Evolutionary conservation across 1,284 basidiomycete species (phyloP).

Genomic region (Microbotryum violaceum): DNA sequence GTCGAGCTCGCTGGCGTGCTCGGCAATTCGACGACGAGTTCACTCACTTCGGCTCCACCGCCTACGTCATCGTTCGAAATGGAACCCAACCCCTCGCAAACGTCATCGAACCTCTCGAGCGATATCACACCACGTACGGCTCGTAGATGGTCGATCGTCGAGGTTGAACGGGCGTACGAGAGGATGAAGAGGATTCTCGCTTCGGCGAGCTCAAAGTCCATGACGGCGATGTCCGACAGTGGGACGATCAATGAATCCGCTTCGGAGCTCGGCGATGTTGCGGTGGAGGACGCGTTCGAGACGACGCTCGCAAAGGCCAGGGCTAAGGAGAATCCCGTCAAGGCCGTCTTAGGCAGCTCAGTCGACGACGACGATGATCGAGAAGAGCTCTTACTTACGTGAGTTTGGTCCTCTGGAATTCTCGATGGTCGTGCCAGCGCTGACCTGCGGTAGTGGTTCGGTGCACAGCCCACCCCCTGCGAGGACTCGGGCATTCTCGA

Average conservation of each 20-base stretch:
- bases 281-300: slow-evolving; percentile 9
- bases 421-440: too few species aligned
- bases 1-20: too few species aligned
- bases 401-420: too few species aligned
- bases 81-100: too few species aligned
- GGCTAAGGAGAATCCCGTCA: neutral
- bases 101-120: neutral
- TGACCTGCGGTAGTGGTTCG: too few species aligned
- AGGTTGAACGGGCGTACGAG: slow-evolving; percentile 23
- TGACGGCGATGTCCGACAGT: neutral
- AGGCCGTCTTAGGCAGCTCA: slow-evolving; percentile 1
- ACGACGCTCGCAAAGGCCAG: neutral
- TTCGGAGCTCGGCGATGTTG: neutral
- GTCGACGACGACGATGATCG: neutral
- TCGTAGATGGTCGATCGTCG: slow-evolving; percentile 22
- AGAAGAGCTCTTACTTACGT: neutral
- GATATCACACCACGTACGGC: slow-evolving; percentile 24
- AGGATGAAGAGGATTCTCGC: slow-evolving; percentile 26
- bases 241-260: neutral
- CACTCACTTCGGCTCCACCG: too few species aligned
- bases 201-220: slow-evolving; percentile 2
- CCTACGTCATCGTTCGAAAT: too few species aligned
- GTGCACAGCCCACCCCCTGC: too few species aligned
- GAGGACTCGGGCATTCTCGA: neutral
- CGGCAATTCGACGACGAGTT: too few species aligned